Evolutionary conservation across 2,329 filamentous ascomycete genomes (phyloP).

Genomic region (Diaporthe sp.): DNA sequence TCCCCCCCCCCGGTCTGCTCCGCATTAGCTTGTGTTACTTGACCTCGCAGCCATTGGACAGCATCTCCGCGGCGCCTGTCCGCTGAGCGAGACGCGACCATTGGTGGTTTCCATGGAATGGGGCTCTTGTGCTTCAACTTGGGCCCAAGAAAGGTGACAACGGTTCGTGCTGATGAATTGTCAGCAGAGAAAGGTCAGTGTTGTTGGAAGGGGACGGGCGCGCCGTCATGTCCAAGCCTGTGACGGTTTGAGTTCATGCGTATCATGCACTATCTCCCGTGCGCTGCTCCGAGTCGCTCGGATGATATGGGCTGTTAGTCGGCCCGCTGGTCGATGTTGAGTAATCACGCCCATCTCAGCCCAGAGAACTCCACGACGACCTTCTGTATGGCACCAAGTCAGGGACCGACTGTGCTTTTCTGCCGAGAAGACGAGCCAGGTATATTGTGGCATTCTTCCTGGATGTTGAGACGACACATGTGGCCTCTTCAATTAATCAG

Average conservation of each 20-base stretch:
- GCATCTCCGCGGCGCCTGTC: not conserved
- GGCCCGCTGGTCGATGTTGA: constrained; percentile 20
- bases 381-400: not conserved
- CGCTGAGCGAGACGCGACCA: too few species aligned
- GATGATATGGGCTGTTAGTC: constrained; percentile 26
- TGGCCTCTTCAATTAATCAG: constrained; percentile 24
- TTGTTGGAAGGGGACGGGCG: not conserved
- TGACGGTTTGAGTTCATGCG: not conserved
- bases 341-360: constrained; percentile 23
- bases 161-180: not conserved
- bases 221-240: not conserved
- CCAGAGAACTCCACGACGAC: not conserved
- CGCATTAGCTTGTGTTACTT: not conserved
- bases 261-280: constrained; percentile 1
- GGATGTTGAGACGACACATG: not conserved
- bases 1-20: not conserved
- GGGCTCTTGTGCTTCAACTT: too few species aligned
- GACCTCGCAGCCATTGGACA: not conserved
- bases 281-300: not conserved
- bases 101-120: not conserved
- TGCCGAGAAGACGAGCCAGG: not conserved
- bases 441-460: not conserved
- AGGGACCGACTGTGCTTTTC: not conserved
- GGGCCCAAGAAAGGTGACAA: not conserved
- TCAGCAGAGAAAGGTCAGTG: not conserved